Evolutionary conservation across 768 basidiomycete species (phyloP).

Genomic region (Suillus ampliporus): DNA sequence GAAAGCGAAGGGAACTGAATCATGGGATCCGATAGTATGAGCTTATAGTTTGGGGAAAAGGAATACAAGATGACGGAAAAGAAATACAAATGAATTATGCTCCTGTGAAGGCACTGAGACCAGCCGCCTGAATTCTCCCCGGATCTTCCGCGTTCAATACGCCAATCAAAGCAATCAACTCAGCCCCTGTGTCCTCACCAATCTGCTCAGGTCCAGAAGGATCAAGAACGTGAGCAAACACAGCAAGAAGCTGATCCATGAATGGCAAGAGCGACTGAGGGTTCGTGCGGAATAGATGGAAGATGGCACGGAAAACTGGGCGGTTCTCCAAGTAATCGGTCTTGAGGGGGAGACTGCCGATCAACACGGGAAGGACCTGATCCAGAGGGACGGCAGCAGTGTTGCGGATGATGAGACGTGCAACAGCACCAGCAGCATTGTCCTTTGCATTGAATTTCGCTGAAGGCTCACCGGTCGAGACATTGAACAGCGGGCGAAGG

Average conservation of each 20-base stretch:
- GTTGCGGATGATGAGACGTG: slow-evolving; percentile 85
- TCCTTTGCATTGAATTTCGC: slow-evolving; percentile 86
- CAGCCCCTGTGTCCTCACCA: slow-evolving; percentile 75
- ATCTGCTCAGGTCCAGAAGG: slow-evolving; percentile 77
- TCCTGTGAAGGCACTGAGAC: slow-evolving; percentile 58
- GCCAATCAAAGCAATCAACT: slow-evolving; percentile 75
- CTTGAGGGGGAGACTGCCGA: slow-evolving; percentile 82
- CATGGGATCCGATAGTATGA: slow-evolving; percentile 10
- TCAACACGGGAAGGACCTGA: slow-evolving; percentile 85
- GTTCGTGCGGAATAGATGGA: slow-evolving; percentile 84
- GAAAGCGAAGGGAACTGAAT: slow-evolving; percentile 8
- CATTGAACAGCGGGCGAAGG: slow-evolving; percentile 81
- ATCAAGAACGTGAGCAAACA: slow-evolving; percentile 85
- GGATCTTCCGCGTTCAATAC: slow-evolving; percentile 78
- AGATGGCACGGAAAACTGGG: slow-evolving; percentile 86
- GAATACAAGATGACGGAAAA: slow-evolving; percentile 8
- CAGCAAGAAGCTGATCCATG: slow-evolving; percentile 78
- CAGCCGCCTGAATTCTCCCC: slow-evolving; percentile 80
- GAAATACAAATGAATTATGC: slow-evolving; percentile 33
- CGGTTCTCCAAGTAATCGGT: slow-evolving; percentile 91
- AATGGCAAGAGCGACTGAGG: slow-evolving; percentile 71
- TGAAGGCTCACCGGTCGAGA: slow-evolving; percentile 64
- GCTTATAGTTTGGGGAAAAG: slow-evolving; percentile 3
- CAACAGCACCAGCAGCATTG: slow-evolving; percentile 95
- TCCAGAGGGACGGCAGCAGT: slow-evolving; percentile 82